A percentile compares a stretch with the other conserved stretches of the same genome.
Evolutionary conservation across 805 yeast genomes (phyloP).

Genomic region (Barnettozyma vustinii): DNA sequence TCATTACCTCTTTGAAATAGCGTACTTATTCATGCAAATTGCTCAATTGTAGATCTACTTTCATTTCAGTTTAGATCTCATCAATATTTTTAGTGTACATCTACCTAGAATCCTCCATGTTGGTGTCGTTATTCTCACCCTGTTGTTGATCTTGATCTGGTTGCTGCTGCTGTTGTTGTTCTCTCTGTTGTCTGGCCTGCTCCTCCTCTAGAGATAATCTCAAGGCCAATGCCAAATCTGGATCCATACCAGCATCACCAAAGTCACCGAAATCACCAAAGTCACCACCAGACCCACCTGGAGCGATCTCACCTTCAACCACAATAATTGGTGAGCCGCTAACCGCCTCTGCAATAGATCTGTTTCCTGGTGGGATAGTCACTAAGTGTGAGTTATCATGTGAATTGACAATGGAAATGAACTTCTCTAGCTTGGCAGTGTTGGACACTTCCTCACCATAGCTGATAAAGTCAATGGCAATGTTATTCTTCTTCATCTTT

Average conservation of each 20-base stretch:
- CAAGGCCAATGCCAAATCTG: slow-evolving; percentile 93
- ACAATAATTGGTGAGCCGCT: slow-evolving; percentile 69
- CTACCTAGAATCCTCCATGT: slow-evolving; percentile 8
- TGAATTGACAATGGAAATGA: slow-evolving; percentile 62
- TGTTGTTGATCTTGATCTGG: slow-evolving; percentile 2
- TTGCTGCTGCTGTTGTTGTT: slow-evolving; percentile 19
- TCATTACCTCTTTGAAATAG: slow-evolving; percentile 3
- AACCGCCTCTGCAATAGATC: slow-evolving; percentile 74
- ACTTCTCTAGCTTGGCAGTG: slow-evolving; percentile 72
- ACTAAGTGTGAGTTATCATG: slow-evolving; percentile 78
- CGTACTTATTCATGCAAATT: neutral
- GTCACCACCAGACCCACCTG: slow-evolving; percentile 33
- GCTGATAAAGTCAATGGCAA: slow-evolving; percentile 84
- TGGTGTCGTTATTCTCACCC: slow-evolving; percentile 1
- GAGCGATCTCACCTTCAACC: slow-evolving; percentile 46
- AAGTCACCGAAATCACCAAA: slow-evolving; percentile 51
- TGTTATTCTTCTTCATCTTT: slow-evolving; percentile 86
- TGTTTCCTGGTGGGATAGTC: slow-evolving; percentile 84
- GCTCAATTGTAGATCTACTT: neutral
- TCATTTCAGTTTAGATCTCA: neutral
- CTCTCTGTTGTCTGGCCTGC: slow-evolving; percentile 82
- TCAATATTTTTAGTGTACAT: neutral
- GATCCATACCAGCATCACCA: slow-evolving; percentile 90
- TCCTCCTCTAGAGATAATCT: slow-evolving; percentile 94
- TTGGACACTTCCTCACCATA: slow-evolving; percentile 86